These are phyloP conservation scores for Kingdonia uniflora DNA, from an alignment of 164 flowering plant genomes.

Conservation along the genomic window DNA sequence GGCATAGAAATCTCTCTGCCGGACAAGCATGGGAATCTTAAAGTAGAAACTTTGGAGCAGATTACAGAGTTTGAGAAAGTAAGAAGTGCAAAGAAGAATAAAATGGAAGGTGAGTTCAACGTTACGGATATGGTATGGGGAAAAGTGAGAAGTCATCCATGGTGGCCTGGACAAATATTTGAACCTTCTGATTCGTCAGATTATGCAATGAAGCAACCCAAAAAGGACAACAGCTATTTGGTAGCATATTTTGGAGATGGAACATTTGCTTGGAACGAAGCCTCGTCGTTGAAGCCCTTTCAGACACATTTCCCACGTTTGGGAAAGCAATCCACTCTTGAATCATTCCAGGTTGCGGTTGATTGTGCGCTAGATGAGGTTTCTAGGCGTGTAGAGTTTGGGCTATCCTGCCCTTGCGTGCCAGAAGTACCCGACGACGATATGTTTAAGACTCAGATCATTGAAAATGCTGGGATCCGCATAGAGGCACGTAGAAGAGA, in stretches of 20 bases:
- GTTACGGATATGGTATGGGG: constrained; percentile 78
- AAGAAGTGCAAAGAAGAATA: background rate
- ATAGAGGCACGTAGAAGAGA: constrained; percentile 32
- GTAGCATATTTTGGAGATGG: constrained; percentile 80
- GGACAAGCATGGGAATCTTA: background rate
- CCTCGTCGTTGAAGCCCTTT: constrained; percentile 50
- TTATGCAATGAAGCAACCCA: constrained; percentile 43
- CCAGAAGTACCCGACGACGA: constrained; percentile 27
- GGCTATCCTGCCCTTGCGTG: constrained; percentile 58
- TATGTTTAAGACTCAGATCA: constrained; percentile 32
- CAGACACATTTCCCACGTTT: constrained; percentile 34
- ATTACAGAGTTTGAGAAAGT: background rate
- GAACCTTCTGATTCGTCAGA: constrained; percentile 49
- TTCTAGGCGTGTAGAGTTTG: constrained; percentile 58
- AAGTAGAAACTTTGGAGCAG: background rate
- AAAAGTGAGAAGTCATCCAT: constrained; percentile 78
- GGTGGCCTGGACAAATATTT: constrained; percentile 98
- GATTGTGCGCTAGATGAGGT: constrained; percentile 68
- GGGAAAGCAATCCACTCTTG: constrained; percentile 46
- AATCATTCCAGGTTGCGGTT: constrained; percentile 48
- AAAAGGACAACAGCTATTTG: constrained; percentile 25
- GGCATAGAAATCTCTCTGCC: too few species aligned
- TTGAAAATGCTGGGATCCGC: constrained; percentile 51
- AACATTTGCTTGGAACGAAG: constrained; percentile 82
- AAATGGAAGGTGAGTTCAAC: constrained; percentile 23